phyloP scores from a whole-genome alignment of 768 basidiomycete species.

The Piloderma croceum region DNA sequence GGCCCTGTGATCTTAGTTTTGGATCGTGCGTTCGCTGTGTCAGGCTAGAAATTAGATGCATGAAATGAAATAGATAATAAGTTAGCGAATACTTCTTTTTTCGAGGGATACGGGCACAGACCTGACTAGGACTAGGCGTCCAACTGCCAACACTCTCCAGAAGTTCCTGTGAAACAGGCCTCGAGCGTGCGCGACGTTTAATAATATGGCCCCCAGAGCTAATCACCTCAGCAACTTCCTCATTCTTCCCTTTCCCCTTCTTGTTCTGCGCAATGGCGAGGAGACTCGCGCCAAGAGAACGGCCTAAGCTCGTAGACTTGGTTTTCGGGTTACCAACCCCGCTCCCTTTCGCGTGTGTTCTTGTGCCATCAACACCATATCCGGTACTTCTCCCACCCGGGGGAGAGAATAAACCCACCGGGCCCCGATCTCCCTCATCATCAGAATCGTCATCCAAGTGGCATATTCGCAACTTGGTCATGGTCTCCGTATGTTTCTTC shows the following conservation, averaged over 20 bases:
- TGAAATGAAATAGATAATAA: too few species aligned
- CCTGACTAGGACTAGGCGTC: slow-evolving; percentile 39
- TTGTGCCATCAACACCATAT: slow-evolving; percentile 34
- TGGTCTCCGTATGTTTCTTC: slow-evolving; percentile 56
- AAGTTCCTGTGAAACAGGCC: slow-evolving; percentile 65
- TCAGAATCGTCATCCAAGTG: slow-evolving; percentile 46
- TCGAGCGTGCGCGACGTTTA: slow-evolving; percentile 68
- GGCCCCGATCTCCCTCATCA: slow-evolving; percentile 40
- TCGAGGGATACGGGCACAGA: slow-evolving; percentile 23
- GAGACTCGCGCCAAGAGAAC: slow-evolving; percentile 6
- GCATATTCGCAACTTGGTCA: slow-evolving; percentile 56
- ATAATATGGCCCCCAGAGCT: slow-evolving; percentile 74
- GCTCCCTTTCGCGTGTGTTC: too few species aligned
- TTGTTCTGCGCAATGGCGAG: slow-evolving; percentile 2
- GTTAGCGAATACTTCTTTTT: too few species aligned
- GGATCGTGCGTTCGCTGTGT: slow-evolving; percentile 2
- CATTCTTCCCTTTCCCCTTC: slow-evolving; percentile 39
- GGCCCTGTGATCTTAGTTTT: slow-evolving; percentile 20
- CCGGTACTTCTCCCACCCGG: too few species aligned
- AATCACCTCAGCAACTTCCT: slow-evolving; percentile 62
- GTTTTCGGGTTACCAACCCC: slow-evolving; percentile 29
- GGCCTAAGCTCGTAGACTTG: slow-evolving; percentile 16
- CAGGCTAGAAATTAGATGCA: slow-evolving; percentile 3
- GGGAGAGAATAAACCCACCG: too few species aligned
- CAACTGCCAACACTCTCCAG: slow-evolving; percentile 44